These are phyloP conservation scores for Cercophora sp. DNA, from an alignment of 495 filamentous ascomycete genomes.

Conservation along the genomic window DNA sequence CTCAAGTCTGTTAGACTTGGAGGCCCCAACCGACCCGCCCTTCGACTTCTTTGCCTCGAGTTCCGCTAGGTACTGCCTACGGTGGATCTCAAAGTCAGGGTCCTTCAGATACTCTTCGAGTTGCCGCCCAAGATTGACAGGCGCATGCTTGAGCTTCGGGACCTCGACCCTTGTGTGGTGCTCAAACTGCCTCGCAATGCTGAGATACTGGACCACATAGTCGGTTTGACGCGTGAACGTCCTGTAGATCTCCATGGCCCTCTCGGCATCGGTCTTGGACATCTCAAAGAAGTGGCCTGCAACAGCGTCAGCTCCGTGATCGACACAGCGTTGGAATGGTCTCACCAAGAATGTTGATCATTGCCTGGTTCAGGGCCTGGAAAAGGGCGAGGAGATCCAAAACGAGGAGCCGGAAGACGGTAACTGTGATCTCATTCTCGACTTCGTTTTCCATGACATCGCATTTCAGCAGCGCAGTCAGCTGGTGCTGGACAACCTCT, in stretches of 20 bases:
- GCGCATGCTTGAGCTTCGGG: slow-evolving; percentile 95
- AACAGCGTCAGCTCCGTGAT: slow-evolving; percentile 16
- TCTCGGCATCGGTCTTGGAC: slow-evolving; percentile 88
- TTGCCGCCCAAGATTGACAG: slow-evolving; percentile 80
- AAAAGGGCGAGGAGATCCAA: slow-evolving; percentile 88
- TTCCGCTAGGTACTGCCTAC: slow-evolving; percentile 83
- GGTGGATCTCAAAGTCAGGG: slow-evolving; percentile 90
- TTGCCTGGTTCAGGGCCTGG: slow-evolving; percentile 93
- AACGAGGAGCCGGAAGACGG: slow-evolving; percentile 89
- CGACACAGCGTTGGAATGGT: background rate
- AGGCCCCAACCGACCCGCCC: slow-evolving; percentile 30
- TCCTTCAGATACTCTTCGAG: slow-evolving; percentile 95
- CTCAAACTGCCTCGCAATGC: slow-evolving; percentile 82
- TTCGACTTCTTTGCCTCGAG: slow-evolving; percentile 73
- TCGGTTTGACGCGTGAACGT: slow-evolving; percentile 91
- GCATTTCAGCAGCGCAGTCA: slow-evolving; percentile 79
- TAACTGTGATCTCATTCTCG: slow-evolving; percentile 96
- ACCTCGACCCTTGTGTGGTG: slow-evolving; percentile 89
- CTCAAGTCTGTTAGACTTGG: slow-evolving; percentile 33
- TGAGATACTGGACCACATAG: slow-evolving; percentile 84
- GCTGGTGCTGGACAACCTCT: slow-evolving; percentile 84
- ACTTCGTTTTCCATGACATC: slow-evolving; percentile 86
- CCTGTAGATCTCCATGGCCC: slow-evolving; percentile 89
- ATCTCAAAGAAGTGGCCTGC: slow-evolving; percentile 97
- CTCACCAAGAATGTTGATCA: slow-evolving; percentile 94